Base-by-base conservation (phyloP, 257 asterid species). In the Schizonepeta tenuifolia region DNA sequence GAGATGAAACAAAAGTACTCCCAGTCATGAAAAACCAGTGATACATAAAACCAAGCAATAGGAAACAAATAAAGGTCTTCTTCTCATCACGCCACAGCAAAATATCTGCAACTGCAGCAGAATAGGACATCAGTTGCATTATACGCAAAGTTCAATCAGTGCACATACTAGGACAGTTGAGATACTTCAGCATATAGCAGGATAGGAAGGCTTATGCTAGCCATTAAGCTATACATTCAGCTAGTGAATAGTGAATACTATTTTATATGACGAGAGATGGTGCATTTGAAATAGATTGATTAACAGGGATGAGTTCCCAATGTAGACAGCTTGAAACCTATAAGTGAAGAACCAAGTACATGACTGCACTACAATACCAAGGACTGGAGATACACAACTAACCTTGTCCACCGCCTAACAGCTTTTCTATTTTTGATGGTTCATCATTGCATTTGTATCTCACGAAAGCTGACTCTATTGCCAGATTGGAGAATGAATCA, bases 61-160 rank as follows among this genome's bases (percentile, higher is more conserved):
- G 65, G 73, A 95, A 95, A 75, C 82, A 87, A 47, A 57, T 60
- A 75, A 92, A 95, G 57, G 90, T 83, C 75, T 77, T 83, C 89
- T 82, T 89, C 83, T 95, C 98, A 82, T 88, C 92, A 79, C 98
- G 92, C 99, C 99, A 95, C 66, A 95, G 88, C 83, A 95, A 86
- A 82, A 92, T 78, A 63, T 95, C 93, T 46, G 98, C 93, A 88
- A 88, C 96, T 95, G 97, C 84, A 82, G 67, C 12, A 77, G 64
- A 75, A 75, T 33, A 72, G 46, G 8, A 78, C 7, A 77, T 61
- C 24, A 77, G 9, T 49, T 73, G 68, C 68, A 67, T 62, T 53
- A 62, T 47, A 20, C 31, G 57, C 67, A 75, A 67, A 17, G 65
- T 56, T 63, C 20, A 53, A 76, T 57, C 71, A 64, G 43, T 54